Evolutionary conservation across 2,329 filamentous ascomycete species (phyloP).

Genomic region (Emergomyces orientalis): DNA sequence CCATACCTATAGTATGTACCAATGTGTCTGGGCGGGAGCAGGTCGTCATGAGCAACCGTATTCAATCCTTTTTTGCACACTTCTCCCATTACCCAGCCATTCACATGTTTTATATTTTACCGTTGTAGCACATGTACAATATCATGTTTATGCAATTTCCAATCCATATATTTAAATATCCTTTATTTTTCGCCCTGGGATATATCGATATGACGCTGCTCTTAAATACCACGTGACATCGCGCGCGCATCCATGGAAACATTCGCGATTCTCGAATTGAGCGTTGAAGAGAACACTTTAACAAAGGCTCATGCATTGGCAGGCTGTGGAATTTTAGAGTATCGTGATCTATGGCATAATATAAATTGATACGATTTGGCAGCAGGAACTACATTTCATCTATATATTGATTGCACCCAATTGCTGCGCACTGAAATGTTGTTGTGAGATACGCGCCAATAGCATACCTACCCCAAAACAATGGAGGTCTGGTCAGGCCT

Average conservation of each 20-base stretch:
- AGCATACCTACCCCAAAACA: constrained; percentile 2
- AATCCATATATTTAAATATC: too few species aligned
- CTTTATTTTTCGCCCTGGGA: neutral
- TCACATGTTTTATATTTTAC: neutral
- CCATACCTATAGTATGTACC: neutral
- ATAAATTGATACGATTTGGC: neutral
- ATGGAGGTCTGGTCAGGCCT: constrained; percentile 34
- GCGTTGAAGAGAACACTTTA: neutral
- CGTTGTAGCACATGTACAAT: neutral
- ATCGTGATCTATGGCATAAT: neutral
- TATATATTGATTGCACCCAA: neutral
- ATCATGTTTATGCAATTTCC: neutral
- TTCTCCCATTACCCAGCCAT: neutral
- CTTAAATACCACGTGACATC: too few species aligned
- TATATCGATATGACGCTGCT: too few species aligned
- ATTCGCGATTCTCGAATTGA: neutral
- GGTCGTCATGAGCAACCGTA: neutral
- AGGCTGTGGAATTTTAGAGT: neutral
- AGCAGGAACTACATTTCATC: neutral
- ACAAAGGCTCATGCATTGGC: neutral
- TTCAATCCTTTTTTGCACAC: neutral
- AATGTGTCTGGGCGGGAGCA: neutral
- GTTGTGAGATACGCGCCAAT: neutral
- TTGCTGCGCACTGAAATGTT: neutral
- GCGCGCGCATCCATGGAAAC: too few species aligned